Base-by-base conservation (phyloP, 2,329 filamentous ascomycete species). In the Beauveria caledonica region DNA sequence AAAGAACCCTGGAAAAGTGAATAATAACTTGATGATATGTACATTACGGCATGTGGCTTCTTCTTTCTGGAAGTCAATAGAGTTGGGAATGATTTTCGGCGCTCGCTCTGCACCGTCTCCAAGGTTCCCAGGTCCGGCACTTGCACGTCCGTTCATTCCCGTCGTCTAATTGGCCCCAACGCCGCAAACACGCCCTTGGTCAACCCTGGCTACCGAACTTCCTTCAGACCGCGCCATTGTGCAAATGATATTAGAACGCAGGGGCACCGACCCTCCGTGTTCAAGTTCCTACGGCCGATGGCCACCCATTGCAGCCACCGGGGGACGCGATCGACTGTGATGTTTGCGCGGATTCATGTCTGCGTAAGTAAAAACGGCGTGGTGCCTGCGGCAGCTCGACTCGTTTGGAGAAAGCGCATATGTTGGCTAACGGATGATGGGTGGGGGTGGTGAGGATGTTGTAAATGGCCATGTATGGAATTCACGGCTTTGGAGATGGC, bases 221-320 rank as follows among this genome's bases (percentile, higher is more conserved):
- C 60, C 49, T 55, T 68, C 67, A 50, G 63, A 69, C 29, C 66
- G 17, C 11, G 65, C 71, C 46, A 71, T 71, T 53, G 70, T 65
- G 54, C 71, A 73, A 27, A 42, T 73, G 71, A 70, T 70, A n/a
- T n/a, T n/a, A 80, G 58, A 73, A 75, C 19, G 70, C 67, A 7
- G 2, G 76, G 77, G 65, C 76, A 79, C 76, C 74, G 80, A 1
- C 77, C 77, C 19, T 74, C 69, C 27, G 72, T 69, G 64, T 80
- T 77, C 77, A 77, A 81, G 63, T 79, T 78, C 23, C 80, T 60
- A 25, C 80, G 71, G 3, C 72, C 78, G 46, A 69, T 69, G 17
- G 79, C 68, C 40, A 56, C 11, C 51, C 42, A 48, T 27, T 5
- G 21, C 21, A 13, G 29, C 17, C 13, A 6, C 29, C 5, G n/a